These are phyloP conservation scores for Metschnikowia dekortorum DNA, from an alignment of 805 yeast species.

Conservation along the genomic window DNA sequence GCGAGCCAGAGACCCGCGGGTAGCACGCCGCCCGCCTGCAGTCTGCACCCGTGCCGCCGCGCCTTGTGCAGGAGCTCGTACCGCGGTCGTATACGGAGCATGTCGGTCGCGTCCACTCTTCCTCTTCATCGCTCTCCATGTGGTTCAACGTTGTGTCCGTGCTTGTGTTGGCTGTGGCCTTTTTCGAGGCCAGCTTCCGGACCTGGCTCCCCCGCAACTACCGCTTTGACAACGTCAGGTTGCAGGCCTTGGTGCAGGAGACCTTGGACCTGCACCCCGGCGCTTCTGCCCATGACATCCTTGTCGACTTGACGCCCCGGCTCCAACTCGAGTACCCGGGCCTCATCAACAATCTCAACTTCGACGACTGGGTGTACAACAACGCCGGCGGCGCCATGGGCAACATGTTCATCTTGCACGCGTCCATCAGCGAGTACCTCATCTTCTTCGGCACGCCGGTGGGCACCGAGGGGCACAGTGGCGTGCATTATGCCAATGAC, in stretches of 20 bases:
- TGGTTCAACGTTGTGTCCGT: conserved; percentile 17
- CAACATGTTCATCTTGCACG: conserved; percentile 90
- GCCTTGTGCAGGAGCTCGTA: neutral
- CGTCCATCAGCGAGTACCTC: conserved; percentile 87
- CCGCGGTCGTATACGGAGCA: neutral
- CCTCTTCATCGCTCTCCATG: conserved; percentile 2
- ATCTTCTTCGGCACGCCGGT: conserved; percentile 90
- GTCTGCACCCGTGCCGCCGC: neutral
- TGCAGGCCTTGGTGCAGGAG: conserved; percentile 55
- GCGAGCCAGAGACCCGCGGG: neutral
- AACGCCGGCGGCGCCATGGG: conserved; percentile 99
- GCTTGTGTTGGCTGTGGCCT: conserved; percentile 25
- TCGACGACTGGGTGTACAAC: conserved; percentile 91
- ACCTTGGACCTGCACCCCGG: conserved; percentile 52
- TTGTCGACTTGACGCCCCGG: conserved; percentile 53
- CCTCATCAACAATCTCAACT: conserved; percentile 63
- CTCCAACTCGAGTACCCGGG: conserved; percentile 59
- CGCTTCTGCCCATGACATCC: conserved; percentile 56
- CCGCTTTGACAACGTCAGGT: conserved; percentile 61
- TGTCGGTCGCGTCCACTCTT: neutral
- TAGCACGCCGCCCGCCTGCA: too few relatives aligned
- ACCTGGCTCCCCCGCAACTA: conserved; percentile 69
- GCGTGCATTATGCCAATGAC: conserved; percentile 96
- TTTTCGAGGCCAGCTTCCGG: conserved; percentile 41
- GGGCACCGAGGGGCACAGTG: conserved; percentile 96